These are phyloP conservation scores for apple (Malus domestica) DNA, from an alignment of 306 rosid species.

Conservation along the genomic window DNA sequence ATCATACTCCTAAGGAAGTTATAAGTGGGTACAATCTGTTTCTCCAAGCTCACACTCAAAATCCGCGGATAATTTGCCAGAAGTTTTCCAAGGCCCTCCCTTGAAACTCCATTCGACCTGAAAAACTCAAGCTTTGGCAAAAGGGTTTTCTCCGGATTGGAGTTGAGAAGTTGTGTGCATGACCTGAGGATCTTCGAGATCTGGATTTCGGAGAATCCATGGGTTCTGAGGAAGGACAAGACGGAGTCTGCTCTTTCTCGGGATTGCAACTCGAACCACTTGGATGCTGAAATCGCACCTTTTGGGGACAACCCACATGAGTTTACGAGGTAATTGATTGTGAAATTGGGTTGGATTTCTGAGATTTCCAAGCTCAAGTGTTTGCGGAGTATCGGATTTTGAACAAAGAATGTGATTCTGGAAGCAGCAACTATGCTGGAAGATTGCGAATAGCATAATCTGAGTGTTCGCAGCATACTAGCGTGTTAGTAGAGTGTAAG, in stretches of 20 bases:
- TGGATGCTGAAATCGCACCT: constrained; percentile 1
- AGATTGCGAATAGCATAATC: no score
- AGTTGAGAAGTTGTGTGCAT: background rate
- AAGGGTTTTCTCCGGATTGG: constrained; percentile 21
- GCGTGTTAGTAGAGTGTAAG: no score
- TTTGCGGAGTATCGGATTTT: background rate
- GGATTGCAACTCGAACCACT: background rate
- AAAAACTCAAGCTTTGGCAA: constrained; percentile 34
- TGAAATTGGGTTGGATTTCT: constrained; percentile 1
- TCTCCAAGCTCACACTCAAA: constrained; percentile 8
- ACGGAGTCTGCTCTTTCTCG: background rate
- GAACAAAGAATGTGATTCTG: background rate
- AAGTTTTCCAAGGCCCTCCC: constrained; percentile 3
- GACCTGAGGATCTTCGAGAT: constrained; percentile 1
- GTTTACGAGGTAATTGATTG: constrained; percentile 18
- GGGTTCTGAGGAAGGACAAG: constrained; percentile 13
- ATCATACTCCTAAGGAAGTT: constrained; percentile 13
- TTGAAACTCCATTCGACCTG: constrained; percentile 25
- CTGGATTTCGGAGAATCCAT: constrained; percentile 20
- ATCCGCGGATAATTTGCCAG: background rate
- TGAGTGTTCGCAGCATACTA: no score
- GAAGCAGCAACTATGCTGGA: no score
- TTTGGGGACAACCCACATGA: constrained; percentile 27
- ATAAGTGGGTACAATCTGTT: constrained; percentile 13
- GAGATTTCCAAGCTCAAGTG: background rate